phyloP scores from a whole-genome alignment of 2,329 filamentous ascomycete species.

The Xylariaceae sp. region DNA sequence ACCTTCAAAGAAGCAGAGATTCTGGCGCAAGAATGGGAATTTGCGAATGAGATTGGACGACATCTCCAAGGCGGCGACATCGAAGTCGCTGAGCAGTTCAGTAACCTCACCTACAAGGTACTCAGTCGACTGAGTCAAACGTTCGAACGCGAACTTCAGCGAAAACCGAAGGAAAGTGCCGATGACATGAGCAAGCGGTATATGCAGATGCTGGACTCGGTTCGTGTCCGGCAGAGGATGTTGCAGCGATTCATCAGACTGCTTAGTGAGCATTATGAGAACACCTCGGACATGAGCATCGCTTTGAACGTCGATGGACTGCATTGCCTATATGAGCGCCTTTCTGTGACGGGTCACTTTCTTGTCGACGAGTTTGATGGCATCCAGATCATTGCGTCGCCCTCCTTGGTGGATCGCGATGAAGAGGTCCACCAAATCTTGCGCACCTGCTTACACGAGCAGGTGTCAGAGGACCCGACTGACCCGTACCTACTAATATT shows the following conservation, averaged over 20 bases:
- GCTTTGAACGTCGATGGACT: constrained; percentile 62
- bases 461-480: constrained; percentile 62
- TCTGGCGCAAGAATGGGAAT: constrained; percentile 95
- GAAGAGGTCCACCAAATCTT: constrained; percentile 83
- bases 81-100: constrained; percentile 97
- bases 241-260: constrained; percentile 91
- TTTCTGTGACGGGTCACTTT: constrained; percentile 81
- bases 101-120: constrained; percentile 86
- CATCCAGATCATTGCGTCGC: constrained; percentile 79
- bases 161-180: constrained; percentile 75
- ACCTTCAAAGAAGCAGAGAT: constrained; percentile 99
- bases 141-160: constrained; percentile 85
- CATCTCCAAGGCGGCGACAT: constrained; percentile 91
- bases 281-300: constrained; percentile 91
- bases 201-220: constrained; percentile 91
- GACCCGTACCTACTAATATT: constrained; percentile 84
- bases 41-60: constrained; percentile 87
- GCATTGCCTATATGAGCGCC: constrained; percentile 71
- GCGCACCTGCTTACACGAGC: constrained; percentile 57
- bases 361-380: constrained; percentile 76
- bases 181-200: constrained; percentile 95
- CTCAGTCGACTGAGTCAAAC: constrained; percentile 81
- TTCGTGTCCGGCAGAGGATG: constrained; percentile 92
- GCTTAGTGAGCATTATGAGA: constrained; percentile 89
- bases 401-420: constrained; percentile 65